Percentiles rank a stretch among this genome's conserved stretches.
Evolutionary conservation across 495 filamentous ascomycete species (phyloP).

Genomic region (Aspergillus egyptiacus): DNA sequence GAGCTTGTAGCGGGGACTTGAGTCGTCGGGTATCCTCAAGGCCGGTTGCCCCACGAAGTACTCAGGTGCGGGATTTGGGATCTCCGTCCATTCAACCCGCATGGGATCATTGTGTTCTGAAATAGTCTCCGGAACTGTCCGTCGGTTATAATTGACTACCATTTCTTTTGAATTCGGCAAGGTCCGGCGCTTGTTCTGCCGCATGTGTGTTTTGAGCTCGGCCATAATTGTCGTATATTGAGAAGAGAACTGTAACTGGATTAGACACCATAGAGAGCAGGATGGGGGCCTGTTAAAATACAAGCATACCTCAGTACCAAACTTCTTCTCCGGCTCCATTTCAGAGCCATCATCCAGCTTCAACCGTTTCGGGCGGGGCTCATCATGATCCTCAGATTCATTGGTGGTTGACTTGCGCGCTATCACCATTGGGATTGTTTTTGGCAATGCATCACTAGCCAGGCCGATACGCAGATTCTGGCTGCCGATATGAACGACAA

Average conservation of each 20-base stretch:
- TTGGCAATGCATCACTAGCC: slow-evolving; percentile 89
- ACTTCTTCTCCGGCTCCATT: slow-evolving; percentile 65
- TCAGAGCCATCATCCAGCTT: slow-evolving; percentile 60
- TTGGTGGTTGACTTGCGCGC: slow-evolving; percentile 67
- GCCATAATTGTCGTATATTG: slow-evolving; percentile 75
- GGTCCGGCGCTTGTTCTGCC: slow-evolving; percentile 83
- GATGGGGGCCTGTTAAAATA: not conserved
- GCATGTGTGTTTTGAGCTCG: slow-evolving; percentile 85
- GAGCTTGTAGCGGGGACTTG: slow-evolving; percentile 82
- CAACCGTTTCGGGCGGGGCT: slow-evolving; percentile 81
- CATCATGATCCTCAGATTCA: slow-evolving; percentile 76
- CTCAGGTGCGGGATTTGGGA: slow-evolving; percentile 59
- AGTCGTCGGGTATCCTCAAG: slow-evolving; percentile 78
- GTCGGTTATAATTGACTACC: slow-evolving; percentile 85
- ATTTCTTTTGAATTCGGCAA: slow-evolving; percentile 93
- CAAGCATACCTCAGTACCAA: slow-evolving; percentile 73
- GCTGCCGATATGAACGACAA: slow-evolving; percentile 96
- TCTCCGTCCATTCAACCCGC: slow-evolving; percentile 91
- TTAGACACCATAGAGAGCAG: slow-evolving; percentile 10
- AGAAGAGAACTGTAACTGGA: slow-evolving; percentile 51
- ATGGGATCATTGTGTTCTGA: slow-evolving; percentile 89
- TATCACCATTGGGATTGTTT: slow-evolving; percentile 88
- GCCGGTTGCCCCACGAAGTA: slow-evolving; percentile 79
- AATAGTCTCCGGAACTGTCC: slow-evolving; percentile 74
- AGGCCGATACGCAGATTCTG: slow-evolving; percentile 91